Evolutionary conservation across 768 basidiomycete species (phyloP), one percentile per base, ranked within the genome.

Genomic region (Tremella mesenterica): DNA sequence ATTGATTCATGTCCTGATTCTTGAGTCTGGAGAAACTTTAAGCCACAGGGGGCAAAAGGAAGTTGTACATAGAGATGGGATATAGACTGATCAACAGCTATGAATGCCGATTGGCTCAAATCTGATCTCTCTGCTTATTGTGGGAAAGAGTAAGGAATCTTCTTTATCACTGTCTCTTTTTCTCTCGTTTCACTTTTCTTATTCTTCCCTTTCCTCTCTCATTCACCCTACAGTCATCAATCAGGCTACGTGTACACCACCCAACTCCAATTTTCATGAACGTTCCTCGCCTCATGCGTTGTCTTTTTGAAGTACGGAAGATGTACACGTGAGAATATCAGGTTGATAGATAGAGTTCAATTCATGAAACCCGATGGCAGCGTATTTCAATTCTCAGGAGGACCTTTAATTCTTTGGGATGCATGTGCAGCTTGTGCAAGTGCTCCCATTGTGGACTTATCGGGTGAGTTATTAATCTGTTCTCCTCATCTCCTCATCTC

Each of bases 321-420:
- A n/a, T n/a, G n/a, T n/a, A n/a, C n/a, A n/a, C n/a, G n/a, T n/a
- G n/a, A n/a, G n/a, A n/a, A n/a, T n/a, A n/a, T n/a, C n/a, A n/a
- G n/a, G n/a, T 18, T 41, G 6, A 41, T 41, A 14, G 33, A 14
- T 20, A 52, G 51, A 27, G 56, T 57, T 12, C 5, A 29, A 10
- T 48, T 57, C 31, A 25, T 23, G n/a, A 34, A 57, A 13, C 33
- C 43, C 1, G 21, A 36, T n/a, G 56, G 56, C 26, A 53, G 28
- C 4, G 27, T n/a, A n/a, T 30, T 48, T 25, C 18, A 38, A 16
- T 53, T 57, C 41, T 34, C 54, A 21, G 47, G 44, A n/a, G 57
- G 48, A 33, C 54, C 61, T 2, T 44, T 62, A 9, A 48, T 56
- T 45, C 49, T 62, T 3, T 63, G 61, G 61, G 61, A 63, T 26